A percentile compares a stretch with the other conserved stretches of the same genome.
These are phyloP conservation scores for Bodo saltans DNA, from an alignment of 78 protist genomes.

Conservation along the genomic window DNA sequence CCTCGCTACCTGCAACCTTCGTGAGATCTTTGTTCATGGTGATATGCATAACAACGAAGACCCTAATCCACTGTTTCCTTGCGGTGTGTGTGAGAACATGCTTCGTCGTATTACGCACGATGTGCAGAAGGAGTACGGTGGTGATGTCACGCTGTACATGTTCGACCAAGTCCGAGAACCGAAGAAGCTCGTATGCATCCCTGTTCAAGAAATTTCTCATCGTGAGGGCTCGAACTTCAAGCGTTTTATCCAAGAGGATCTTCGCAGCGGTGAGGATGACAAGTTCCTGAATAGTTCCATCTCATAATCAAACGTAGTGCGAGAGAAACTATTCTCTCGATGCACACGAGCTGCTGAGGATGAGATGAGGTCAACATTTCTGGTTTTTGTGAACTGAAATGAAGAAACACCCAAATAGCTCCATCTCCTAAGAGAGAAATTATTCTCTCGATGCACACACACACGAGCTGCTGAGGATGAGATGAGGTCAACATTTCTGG, in stretches of 20 bases:
- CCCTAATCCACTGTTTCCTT: constrained; percentile 16
- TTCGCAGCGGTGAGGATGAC: no score
- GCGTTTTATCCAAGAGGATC: background rate
- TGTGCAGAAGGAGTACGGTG: background rate
- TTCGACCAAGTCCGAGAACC: background rate
- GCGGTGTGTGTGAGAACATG: constrained; percentile 13
- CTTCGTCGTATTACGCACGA: background rate
- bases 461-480: no score
- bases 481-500: no score
- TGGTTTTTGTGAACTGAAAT: no score
- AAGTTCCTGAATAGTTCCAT: no score
- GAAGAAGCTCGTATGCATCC: background rate
- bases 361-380: no score
- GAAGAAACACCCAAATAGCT: no score
- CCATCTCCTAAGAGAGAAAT: no score
- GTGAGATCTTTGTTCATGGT: constrained; percentile 10
- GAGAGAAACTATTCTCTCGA: no score
- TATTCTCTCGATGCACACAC: no score
- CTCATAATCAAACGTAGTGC: no score
- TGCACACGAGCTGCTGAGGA: no score
- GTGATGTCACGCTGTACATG: background rate
- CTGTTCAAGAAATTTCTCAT: background rate
- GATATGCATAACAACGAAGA: background rate
- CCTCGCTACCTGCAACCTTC: background rate
- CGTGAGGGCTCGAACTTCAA: background rate